Evolutionary conservation across 2,329 filamentous ascomycete species (phyloP).

Genomic region (Fusarium annulatum): DNA sequence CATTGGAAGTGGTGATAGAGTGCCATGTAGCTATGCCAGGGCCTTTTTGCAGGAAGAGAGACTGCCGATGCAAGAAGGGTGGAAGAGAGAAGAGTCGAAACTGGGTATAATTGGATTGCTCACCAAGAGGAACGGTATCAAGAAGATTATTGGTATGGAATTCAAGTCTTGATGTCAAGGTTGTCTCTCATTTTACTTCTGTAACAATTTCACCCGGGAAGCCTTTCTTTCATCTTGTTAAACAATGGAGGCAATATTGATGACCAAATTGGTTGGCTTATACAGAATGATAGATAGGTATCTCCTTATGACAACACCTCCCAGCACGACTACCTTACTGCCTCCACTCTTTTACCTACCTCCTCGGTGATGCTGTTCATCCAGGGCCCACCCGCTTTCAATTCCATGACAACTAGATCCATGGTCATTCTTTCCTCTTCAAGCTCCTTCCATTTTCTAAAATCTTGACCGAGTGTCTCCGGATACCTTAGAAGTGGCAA

Average conservation of each 20-base stretch:
- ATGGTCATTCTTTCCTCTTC: background rate
- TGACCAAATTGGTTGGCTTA: background rate
- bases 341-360: background rate
- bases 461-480: background rate
- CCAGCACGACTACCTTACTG: background rate
- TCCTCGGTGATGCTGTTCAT: background rate
- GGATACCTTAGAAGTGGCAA: background rate
- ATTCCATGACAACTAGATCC: background rate
- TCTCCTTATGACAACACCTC: background rate
- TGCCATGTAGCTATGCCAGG: conserved; percentile 27
- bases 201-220: background rate
- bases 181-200: background rate
- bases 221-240: background rate
- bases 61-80: conserved; percentile 32
- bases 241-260: background rate
- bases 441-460: background rate
- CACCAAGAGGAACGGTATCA: conserved; percentile 19
- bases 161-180: background rate
- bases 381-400: background rate
- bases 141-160: conserved; percentile 15
- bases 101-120: conserved; percentile 30
- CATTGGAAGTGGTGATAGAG: conserved; percentile 29
- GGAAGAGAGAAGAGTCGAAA: conserved; percentile 13
- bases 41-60: conserved; percentile 37
- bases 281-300: background rate